Conservation (phyloP, 2,329 filamentous ascomycete species). For the Nemania sp. region DNA sequence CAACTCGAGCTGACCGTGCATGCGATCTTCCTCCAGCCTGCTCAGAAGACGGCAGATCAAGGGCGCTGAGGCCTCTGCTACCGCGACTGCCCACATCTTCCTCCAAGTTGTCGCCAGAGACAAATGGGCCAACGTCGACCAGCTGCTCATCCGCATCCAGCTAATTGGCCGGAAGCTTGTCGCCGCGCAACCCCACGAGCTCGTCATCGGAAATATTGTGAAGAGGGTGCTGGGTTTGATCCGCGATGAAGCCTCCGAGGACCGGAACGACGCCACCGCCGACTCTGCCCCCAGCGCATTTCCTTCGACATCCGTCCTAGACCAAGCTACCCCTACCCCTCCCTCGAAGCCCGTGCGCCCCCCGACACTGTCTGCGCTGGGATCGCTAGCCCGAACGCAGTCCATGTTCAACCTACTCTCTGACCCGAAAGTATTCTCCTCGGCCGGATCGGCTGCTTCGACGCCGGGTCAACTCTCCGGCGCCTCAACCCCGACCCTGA, state of each 20-base stretch:
- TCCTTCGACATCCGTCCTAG: constrained; percentile 14
- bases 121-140: constrained; percentile 75
- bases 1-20: constrained; percentile 9
- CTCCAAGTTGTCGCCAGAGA: constrained; percentile 82
- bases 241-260: constrained; percentile 85
- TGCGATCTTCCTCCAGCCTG: constrained; percentile 62
- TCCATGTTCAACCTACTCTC: constrained; percentile 90
- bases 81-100: constrained; percentile 87
- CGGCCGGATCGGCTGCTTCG: constrained; percentile 51
- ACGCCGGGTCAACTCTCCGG: constrained; percentile 51
- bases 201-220: constrained; percentile 93
- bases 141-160: constrained; percentile 79
- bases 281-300: constrained; percentile 54
- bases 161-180: constrained; percentile 77
- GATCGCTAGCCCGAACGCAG: constrained; percentile 67
- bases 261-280: constrained; percentile 65
- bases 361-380: constrained; percentile 63
- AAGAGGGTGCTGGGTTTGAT: constrained; percentile 88
- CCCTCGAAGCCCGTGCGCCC: constrained; percentile 50
- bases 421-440: constrained; percentile 59
- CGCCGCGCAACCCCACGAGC: constrained; percentile 83
- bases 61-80: constrained; percentile 84
- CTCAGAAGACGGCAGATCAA: constrained; percentile 89
- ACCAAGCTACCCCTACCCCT: constrained; percentile 22
- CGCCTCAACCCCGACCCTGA: constrained; percentile 52